A percentile compares a stretch with the other conserved stretches of the same genome.
These are phyloP conservation scores for Aureobasidium sp. DNA, from an alignment of 2,329 filamentous ascomycete genomes.

Conservation along the genomic window DNA sequence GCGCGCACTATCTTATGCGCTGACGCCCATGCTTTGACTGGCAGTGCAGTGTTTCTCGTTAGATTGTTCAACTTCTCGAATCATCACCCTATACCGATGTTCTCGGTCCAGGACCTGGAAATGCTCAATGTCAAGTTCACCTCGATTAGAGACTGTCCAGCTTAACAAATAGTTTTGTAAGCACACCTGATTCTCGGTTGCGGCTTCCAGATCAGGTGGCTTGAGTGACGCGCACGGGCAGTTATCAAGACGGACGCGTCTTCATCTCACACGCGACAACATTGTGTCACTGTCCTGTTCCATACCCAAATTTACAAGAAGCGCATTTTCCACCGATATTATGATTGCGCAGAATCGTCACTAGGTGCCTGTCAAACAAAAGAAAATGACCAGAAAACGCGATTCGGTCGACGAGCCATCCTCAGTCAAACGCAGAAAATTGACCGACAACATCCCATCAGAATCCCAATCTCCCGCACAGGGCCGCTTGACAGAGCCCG, in stretches of 20 bases:
- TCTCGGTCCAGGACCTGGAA: neutral
- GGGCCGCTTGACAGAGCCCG: neutral
- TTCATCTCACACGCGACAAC: neutral
- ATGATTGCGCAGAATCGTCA: neutral
- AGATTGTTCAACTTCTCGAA: neutral
- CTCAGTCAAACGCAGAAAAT: slow-evolving; percentile 6
- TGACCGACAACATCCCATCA: neutral
- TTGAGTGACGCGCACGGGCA: neutral
- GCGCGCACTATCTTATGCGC: neutral
- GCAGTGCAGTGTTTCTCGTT: neutral
- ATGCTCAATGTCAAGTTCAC: neutral
- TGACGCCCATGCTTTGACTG: neutral
- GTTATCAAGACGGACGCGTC: neutral
- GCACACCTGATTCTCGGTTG: neutral
- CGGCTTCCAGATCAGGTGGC: neutral
- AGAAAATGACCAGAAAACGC: slow-evolving; percentile 3
- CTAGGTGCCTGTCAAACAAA: neutral
- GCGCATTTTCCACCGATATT: neutral
- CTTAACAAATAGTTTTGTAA: too few relatives aligned
- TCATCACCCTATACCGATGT: neutral
- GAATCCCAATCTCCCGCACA: slow-evolving; percentile 1
- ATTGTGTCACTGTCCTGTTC: neutral
- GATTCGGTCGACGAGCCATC: slow-evolving; percentile 10
- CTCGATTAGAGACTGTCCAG: neutral
- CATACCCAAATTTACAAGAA: neutral